phyloP scores from a whole-genome alignment of 768 basidiomycete species.

The Suillus sp. region DNA sequence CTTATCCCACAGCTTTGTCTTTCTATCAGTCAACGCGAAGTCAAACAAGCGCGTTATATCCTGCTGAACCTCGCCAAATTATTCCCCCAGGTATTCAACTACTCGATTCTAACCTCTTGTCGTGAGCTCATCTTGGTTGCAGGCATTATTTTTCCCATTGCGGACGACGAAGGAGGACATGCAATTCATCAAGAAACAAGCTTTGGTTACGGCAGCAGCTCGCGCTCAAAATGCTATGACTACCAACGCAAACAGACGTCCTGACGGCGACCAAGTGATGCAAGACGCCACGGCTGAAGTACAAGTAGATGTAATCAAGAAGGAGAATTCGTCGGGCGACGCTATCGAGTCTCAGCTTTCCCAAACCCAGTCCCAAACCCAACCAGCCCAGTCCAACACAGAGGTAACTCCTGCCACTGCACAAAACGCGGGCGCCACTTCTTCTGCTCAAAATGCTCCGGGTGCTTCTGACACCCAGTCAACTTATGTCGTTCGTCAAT shows the following conservation, averaged over 20 bases:
- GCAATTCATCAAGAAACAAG: conserved; percentile 45
- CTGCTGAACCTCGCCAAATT: conserved; percentile 87
- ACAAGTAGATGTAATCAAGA: conserved; percentile 28
- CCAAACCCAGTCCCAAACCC: background rate
- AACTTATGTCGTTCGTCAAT: conserved; percentile 53
- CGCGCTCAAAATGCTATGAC: conserved; percentile 33
- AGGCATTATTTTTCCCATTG: conserved; percentile 95
- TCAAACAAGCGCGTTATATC: conserved; percentile 88
- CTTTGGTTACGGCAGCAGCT: conserved; percentile 35
- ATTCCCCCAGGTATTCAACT: conserved; percentile 79
- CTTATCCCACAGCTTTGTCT: conserved; percentile 91
- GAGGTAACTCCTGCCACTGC: conserved; percentile 22
- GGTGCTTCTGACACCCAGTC: conserved; percentile 27
- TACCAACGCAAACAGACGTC: conserved; percentile 31
- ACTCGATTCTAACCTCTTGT: background rate
- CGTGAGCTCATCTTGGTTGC: conserved; percentile 14
- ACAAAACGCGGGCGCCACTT: conserved; percentile 15
- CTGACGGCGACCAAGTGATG: conserved; percentile 33
- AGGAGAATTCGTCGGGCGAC: conserved; percentile 23
- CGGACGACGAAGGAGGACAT: conserved; percentile 84
- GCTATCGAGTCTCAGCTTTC: conserved; percentile 30
- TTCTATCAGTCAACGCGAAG: conserved; percentile 88
- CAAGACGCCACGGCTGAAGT: conserved; percentile 33
- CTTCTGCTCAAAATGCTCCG: conserved; percentile 18
- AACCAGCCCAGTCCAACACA: conserved; percentile 6